Conservation (phyloP, 2,329 filamentous ascomycete species). For the Nannizziopsis barbatae region DNA sequence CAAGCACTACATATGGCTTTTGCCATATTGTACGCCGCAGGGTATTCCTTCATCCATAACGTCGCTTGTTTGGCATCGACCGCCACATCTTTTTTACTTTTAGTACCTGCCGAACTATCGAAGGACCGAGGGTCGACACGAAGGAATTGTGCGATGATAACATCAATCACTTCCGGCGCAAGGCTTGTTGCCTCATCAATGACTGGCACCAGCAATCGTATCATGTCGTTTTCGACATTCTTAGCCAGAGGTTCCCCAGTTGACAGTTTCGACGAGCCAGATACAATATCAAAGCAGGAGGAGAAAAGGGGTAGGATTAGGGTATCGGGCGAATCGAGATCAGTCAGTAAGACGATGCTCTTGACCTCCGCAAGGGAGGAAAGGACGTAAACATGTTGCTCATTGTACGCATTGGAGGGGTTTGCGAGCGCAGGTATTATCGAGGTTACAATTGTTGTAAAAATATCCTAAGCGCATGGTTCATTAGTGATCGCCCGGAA, state of each 20-base stretch:
- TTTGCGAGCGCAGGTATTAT: conserved; percentile 78
- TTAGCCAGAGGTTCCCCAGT: conserved; percentile 76
- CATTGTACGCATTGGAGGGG: conserved; percentile 79
- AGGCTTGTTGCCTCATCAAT: conserved; percentile 76
- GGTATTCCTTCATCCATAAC: conserved; percentile 73
- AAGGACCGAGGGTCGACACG: conserved; percentile 61
- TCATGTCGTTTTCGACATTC: conserved; percentile 89
- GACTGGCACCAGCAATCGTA: conserved; percentile 67
- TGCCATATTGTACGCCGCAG: conserved; percentile 90
- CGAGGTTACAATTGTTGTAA: conserved; percentile 72
- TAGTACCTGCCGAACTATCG: conserved; percentile 33
- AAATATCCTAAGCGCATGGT: conserved; percentile 59
- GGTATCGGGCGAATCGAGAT: conserved; percentile 69
- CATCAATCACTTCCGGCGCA: conserved; percentile 72
- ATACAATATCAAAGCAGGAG: conserved; percentile 83
- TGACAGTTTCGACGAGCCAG: conserved; percentile 60
- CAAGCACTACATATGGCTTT: conserved; percentile 84
- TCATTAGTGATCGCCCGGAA: conserved; percentile 13
- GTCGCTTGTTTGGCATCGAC: conserved; percentile 71
- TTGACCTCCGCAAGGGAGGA: conserved; percentile 84
- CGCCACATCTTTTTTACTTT: conserved; percentile 45
- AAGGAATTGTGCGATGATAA: conserved; percentile 91
- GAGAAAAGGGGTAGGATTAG: conserved; percentile 75
- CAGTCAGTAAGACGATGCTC: conserved; percentile 82
- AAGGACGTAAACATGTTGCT: conserved; percentile 84